Conservation (phyloP, 2,329 filamentous ascomycete species). For the Diplodia intermedia region DNA sequence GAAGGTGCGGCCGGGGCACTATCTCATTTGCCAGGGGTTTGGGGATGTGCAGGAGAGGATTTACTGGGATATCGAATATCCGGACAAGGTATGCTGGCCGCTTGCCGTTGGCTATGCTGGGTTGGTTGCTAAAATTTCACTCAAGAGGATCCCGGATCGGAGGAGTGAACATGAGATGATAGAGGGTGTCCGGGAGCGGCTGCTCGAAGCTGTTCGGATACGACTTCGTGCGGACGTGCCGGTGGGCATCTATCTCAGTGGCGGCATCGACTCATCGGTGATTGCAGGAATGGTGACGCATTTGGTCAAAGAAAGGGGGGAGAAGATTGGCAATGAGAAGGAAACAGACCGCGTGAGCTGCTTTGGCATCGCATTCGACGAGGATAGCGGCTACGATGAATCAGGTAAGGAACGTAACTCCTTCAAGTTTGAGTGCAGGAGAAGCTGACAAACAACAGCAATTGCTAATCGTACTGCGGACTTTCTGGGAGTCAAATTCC, state of each 20-base stretch:
- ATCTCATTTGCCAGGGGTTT: constrained; percentile 42
- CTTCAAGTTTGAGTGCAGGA: neutral
- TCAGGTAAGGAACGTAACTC: constrained; percentile 38
- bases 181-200: constrained; percentile 55
- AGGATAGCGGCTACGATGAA: constrained; percentile 59
- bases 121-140: neutral
- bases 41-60: constrained; percentile 49
- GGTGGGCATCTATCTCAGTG: constrained; percentile 63
- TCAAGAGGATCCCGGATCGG: constrained; percentile 44
- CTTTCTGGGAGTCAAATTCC: constrained; percentile 55
- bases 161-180: constrained; percentile 61
- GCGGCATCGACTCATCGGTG: constrained; percentile 65
- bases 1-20: constrained; percentile 44
- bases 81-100: constrained; percentile 55
- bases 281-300: constrained; percentile 64
- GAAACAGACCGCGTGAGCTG: constrained; percentile 51
- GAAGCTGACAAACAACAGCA: constrained; percentile 35
- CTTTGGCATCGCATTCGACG: constrained; percentile 63
- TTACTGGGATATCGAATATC: constrained; percentile 63
- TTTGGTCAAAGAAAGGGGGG: constrained; percentile 57
- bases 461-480: constrained; percentile 58
- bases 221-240: constrained; percentile 65
- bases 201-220: constrained; percentile 61
- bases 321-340: constrained; percentile 54
- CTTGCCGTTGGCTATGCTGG: no score